phyloP scores from a whole-genome alignment of 345 rosid genomes.

The Rhodamnia rubescens region DNA sequence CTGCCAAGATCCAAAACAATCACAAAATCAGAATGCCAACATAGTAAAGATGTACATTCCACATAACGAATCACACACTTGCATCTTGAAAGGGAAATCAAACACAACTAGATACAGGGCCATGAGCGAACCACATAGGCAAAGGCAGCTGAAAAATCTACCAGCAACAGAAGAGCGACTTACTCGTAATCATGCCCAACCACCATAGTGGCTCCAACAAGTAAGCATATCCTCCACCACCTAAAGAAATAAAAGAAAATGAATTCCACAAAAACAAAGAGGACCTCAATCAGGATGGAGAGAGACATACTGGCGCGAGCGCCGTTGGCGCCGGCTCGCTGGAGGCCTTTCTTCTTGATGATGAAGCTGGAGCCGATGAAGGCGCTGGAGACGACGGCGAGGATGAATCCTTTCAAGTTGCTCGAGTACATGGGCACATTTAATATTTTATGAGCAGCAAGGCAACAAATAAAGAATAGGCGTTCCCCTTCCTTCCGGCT shows the following conservation, averaged over 20 bases:
- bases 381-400: constrained; percentile 64
- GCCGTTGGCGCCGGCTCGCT: constrained; percentile 48
- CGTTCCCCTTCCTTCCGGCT: too few species aligned
- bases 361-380: constrained; percentile 82
- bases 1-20: constrained; percentile 16
- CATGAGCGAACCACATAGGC: neutral
- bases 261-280: neutral
- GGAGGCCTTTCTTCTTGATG: constrained; percentile 76
- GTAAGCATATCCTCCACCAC: constrained; percentile 73
- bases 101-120: neutral
- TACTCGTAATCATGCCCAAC: constrained; percentile 80
- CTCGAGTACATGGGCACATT: constrained; percentile 37
- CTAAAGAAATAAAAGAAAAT: constrained; percentile 6
- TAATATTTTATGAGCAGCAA: neutral
- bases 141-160: neutral
- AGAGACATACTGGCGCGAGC: constrained; percentile 44
- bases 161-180: constrained; percentile 3
- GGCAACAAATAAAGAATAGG: too few species aligned
- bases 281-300: neutral
- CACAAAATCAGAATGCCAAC: neutral
- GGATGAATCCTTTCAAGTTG: constrained; percentile 50
- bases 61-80: neutral
- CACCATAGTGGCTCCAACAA: constrained; percentile 82
- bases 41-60: neutral
- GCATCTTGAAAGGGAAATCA: neutral